These are phyloP conservation scores for Pichia sp. DNA, from an alignment of 1,139 yeast species.

Conservation along the genomic window DNA sequence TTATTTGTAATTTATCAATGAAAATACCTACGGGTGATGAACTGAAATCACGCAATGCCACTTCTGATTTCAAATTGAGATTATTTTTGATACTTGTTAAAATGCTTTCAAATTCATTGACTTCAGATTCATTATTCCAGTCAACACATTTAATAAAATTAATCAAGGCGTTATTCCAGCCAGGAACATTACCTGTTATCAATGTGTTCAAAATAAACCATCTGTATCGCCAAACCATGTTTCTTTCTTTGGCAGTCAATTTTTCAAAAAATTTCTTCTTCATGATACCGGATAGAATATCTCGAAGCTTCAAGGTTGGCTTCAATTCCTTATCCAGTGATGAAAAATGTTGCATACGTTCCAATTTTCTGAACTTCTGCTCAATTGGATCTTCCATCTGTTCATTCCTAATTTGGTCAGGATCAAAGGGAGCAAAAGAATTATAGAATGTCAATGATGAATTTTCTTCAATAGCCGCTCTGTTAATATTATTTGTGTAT, in stretches of 20 bases:
- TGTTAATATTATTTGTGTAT: constrained; percentile 26
- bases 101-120: constrained; percentile 60
- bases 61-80: constrained; percentile 5
- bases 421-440: constrained; percentile 36
- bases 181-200: constrained; percentile 23
- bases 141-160: constrained; percentile 82
- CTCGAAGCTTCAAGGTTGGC: constrained; percentile 80
- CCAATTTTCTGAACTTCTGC: constrained; percentile 73
- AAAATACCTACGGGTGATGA: constrained; percentile 13
- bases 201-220: constrained; percentile 69
- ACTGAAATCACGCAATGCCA: not conserved
- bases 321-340: constrained; percentile 77
- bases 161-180: constrained; percentile 34
- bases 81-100: constrained; percentile 18
- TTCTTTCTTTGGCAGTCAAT: constrained; percentile 75
- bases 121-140: constrained; percentile 80
- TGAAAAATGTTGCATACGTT: constrained; percentile 72
- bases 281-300: constrained; percentile 59
- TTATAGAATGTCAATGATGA: constrained; percentile 1
- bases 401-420: constrained; percentile 42
- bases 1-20: constrained; percentile 47
- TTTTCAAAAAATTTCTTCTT: constrained; percentile 79
- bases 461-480: constrained; percentile 14
- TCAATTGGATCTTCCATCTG: constrained; percentile 71
- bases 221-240: constrained; percentile 85